Evolutionary conservation across 2,329 filamentous ascomycete species (phyloP).

Genomic region (Exophiala viscosa): DNA sequence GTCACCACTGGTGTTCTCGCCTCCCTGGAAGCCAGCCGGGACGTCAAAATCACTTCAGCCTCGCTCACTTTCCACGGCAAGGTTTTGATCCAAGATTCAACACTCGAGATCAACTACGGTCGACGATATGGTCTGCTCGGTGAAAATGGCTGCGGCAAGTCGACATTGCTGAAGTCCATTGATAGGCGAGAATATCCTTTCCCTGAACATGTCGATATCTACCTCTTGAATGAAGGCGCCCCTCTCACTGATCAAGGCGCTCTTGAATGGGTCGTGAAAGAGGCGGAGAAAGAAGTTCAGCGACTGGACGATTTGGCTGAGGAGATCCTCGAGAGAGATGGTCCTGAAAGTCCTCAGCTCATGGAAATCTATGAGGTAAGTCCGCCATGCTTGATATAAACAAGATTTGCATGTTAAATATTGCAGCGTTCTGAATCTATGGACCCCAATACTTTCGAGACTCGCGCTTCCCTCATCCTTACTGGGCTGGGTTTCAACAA

Average conservation of each 20-base stretch:
- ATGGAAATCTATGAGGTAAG: slow-evolving; percentile 94
- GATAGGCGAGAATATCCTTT: slow-evolving; percentile 91
- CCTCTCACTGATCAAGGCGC: slow-evolving; percentile 84
- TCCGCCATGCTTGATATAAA: slow-evolving; percentile 22
- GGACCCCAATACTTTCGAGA: slow-evolving; percentile 96
- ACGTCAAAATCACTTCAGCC: slow-evolving; percentile 93
- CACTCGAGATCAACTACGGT: slow-evolving; percentile 86
- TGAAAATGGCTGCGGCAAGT: slow-evolving; percentile 99
- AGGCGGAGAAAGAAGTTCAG: slow-evolving; percentile 90
- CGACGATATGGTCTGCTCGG: slow-evolving; percentile 91
- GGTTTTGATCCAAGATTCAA: slow-evolving; percentile 90
- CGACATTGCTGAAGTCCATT: slow-evolving; percentile 93
- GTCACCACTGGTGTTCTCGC: slow-evolving; percentile 96
- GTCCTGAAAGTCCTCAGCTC: slow-evolving; percentile 83
- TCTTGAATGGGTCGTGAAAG: slow-evolving; percentile 92
- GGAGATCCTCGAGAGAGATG: slow-evolving; percentile 83
- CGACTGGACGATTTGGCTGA: slow-evolving; percentile 85
- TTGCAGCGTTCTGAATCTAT: slow-evolving; percentile 91
- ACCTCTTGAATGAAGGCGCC: slow-evolving; percentile 95
- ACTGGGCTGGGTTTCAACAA: slow-evolving; percentile 99
- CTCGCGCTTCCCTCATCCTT: slow-evolving; percentile 90
- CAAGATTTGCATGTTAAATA: slow-evolving; percentile 27
- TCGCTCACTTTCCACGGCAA: slow-evolving; percentile 97
- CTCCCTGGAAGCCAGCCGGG: slow-evolving; percentile 77
- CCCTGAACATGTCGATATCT: slow-evolving; percentile 95